phyloP scores from a whole-genome alignment of 2,329 filamentous ascomycete genomes.

The Neopestalotiopsis rosae region DNA sequence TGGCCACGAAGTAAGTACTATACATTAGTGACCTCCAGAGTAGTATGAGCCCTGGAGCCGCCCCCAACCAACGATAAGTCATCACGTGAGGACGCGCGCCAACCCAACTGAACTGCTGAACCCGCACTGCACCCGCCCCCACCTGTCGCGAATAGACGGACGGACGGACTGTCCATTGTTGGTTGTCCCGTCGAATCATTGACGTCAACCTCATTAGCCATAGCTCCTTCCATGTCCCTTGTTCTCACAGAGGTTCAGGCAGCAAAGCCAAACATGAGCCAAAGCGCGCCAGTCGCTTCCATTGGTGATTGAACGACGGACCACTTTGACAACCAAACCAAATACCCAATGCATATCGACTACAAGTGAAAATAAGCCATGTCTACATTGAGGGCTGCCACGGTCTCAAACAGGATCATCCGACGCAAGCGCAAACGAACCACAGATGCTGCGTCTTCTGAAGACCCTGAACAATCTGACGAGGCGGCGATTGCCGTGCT shows the following conservation, averaged over 20 bases:
- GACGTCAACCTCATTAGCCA: background rate
- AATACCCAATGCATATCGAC: conserved; percentile 32
- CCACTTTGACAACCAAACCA: background rate
- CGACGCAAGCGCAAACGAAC: conserved; percentile 45
- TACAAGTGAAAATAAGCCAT: conserved; percentile 36
- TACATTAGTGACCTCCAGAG: too few relatives aligned
- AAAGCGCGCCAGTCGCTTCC: background rate
- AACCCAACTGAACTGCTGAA: too few relatives aligned
- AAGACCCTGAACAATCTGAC: conserved; percentile 16
- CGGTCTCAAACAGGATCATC: conserved; percentile 46
- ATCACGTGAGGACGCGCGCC: too few relatives aligned
- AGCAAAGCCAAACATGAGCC: background rate
- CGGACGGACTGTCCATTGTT: background rate
- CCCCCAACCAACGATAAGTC: too few relatives aligned
- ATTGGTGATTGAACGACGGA: background rate
- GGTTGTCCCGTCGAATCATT: background rate
- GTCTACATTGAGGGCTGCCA: conserved; percentile 52
- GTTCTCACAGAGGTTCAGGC: background rate
- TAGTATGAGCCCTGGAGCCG: too few relatives aligned
- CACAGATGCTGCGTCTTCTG: conserved; percentile 29
- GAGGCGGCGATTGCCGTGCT: background rate
- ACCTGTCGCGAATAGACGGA: background rate
- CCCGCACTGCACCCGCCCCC: too few relatives aligned
- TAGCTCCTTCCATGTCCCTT: background rate
- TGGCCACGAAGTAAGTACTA: too few relatives aligned